phyloP scores from a whole-genome alignment of 2,329 filamentous ascomycete species.

The Pseudopithomyces chartarum region DNA sequence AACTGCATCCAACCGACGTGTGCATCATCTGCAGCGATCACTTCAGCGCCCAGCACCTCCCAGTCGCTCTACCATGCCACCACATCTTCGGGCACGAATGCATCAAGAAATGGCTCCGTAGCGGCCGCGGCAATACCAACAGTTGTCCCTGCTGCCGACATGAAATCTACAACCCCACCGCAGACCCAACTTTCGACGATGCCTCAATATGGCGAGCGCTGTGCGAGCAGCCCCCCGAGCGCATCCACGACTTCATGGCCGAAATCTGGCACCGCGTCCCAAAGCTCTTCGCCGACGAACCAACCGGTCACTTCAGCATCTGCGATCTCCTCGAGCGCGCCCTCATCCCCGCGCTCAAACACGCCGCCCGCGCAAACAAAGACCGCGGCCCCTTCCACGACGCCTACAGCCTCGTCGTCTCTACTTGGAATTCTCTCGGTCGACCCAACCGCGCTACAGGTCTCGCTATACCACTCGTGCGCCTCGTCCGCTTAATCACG shows the following conservation, averaged over 20 bases:
- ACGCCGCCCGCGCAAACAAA: slow-evolving; percentile 3
- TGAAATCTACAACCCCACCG: slow-evolving; percentile 12
- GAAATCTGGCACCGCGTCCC: slow-evolving; percentile 26
- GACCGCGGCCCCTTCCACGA: slow-evolving; percentile 22
- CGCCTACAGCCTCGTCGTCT: slow-evolving; percentile 28
- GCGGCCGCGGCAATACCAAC: slow-evolving; percentile 27
- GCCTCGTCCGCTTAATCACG: slow-evolving; percentile 35
- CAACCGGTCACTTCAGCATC: slow-evolving; percentile 22
- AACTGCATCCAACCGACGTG: slow-evolving; percentile 29
- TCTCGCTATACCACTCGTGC: slow-evolving; percentile 33
- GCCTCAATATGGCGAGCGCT: slow-evolving; percentile 33
- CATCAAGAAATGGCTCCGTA: slow-evolving; percentile 33
- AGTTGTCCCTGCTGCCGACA: slow-evolving; percentile 36
- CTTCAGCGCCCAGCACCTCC: slow-evolving; percentile 29
- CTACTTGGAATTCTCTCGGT: slow-evolving; percentile 32
- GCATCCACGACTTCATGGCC: slow-evolving; percentile 23
- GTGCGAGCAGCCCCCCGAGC: slow-evolving; percentile 25
- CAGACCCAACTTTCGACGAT: slow-evolving; percentile 20
- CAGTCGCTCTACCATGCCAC: slow-evolving; percentile 36
- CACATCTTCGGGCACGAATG: slow-evolving; percentile 40
- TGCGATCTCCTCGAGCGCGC: slow-evolving; percentile 23
- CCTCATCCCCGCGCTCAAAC: slow-evolving; percentile 28
- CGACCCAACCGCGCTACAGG: slow-evolving; percentile 27
- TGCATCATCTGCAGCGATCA: slow-evolving; percentile 36
- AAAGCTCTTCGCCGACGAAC: slow-evolving; percentile 23